A percentile compares a stretch with the other conserved stretches of the same genome.
phyloP scores from a whole-genome alignment of 805 yeast species.

The Candida saitoana region DNA sequence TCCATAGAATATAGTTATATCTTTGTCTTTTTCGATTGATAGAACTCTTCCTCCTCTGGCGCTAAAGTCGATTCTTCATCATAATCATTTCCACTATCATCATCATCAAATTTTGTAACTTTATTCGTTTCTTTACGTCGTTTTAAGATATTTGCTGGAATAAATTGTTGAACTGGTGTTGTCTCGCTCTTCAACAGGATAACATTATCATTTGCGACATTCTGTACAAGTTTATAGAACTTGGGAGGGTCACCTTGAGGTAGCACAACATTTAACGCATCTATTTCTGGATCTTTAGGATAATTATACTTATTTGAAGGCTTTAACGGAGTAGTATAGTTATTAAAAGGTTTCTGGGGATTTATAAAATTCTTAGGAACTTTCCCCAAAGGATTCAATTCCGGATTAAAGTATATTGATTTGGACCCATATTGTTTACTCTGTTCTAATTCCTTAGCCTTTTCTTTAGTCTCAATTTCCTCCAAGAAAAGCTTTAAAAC shows the following conservation, averaged over 20 bases:
- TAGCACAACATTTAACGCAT: constrained; percentile 23
- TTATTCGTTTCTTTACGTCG: not conserved
- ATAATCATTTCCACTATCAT: constrained; percentile 6
- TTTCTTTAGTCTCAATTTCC: constrained; percentile 13
- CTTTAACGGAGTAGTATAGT: constrained; percentile 30
- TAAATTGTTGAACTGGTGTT: constrained; percentile 2
- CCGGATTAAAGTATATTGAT: constrained; percentile 62
- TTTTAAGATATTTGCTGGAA: constrained; percentile 9
- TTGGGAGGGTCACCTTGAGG: constrained; percentile 44
- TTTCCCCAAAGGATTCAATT: constrained; percentile 58
- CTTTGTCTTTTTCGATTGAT: constrained; percentile 4
- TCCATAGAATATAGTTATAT: not conserved
- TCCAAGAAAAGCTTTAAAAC: constrained; percentile 22
- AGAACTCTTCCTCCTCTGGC: constrained; percentile 10
- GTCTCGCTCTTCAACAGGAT: constrained; percentile 2
- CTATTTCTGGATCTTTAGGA: constrained; percentile 27
- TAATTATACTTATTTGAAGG: constrained; percentile 7
- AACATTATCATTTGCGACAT: constrained; percentile 9
- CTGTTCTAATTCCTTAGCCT: constrained; percentile 13
- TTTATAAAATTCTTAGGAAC: constrained; percentile 37
- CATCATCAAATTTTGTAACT: not conserved
- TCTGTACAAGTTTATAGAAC: constrained; percentile 42
- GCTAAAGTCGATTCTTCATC: constrained; percentile 3
- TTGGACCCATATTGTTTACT: constrained; percentile 38
- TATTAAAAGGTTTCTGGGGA: constrained; percentile 16